Evolutionary conservation across 1,284 basidiomycete genomes (phyloP), one percentile per base, ranked within the genome.

Genomic region (Microbotryum scabiosae): DNA sequence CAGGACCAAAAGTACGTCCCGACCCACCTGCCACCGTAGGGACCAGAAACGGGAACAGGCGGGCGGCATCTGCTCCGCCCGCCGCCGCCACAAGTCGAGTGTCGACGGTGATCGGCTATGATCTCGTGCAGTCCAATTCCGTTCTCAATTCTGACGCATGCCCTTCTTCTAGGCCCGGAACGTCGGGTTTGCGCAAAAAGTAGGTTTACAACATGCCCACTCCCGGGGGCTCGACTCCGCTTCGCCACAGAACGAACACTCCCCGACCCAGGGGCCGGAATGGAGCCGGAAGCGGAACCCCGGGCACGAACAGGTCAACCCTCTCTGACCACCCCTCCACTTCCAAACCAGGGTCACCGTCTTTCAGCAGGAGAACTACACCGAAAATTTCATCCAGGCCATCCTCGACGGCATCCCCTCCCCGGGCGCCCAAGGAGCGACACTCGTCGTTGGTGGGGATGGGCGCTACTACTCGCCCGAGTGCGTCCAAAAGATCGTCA

Each of bases 301-400:
- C 41, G 52, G 66, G 53, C 23, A 52, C 44, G 32, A 48, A 26
- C 56, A 46, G 44, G 30, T 36, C 28, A 59, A 25, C 51, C 61
- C 64, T 1, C 8, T 30, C 43, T 45, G 23, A 46, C 52, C 54
- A 32, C 9, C 7, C 6, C 43, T 7, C 25, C 10, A 25, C 28
- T 41, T 2, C 52, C 30, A 30, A 30, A 30, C 32, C 72, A 91
- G 89, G 73, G 91, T 94, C 75, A 92, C 90, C 79, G 83, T 93
- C 69, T 93, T 92, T 81, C 87, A 93, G 77, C 68, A 72, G 60
- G 63, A 70, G 51, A 85, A 97, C 80, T 98, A 98, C 80, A 98
- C 96, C 51, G 94, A 98, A 78, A 98, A 98, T 82, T 98, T 98
- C 73, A 77, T 97, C 62, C 94, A 97, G 78, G 80, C 92, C 70